Evolutionary conservation across 257 asterid species (phyloP), one percentile per base, ranked within the genome.

Genomic region (Petunia axillaris): DNA sequence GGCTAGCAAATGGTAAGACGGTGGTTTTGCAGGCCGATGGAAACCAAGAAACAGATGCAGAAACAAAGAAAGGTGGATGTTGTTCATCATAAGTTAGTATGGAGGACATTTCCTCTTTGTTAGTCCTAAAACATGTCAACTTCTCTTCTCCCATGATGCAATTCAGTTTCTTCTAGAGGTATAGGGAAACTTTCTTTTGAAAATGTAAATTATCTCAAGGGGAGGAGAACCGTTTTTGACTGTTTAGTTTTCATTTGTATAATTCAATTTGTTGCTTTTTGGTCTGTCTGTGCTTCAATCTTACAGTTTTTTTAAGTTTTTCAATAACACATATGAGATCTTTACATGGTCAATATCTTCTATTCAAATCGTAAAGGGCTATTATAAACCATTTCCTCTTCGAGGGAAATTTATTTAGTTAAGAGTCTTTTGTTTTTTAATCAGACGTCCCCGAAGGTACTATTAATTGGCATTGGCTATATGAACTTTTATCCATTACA

Each of bases 1-100:
- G 81, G 6, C 64, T 82, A 58, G 82, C 64, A 6, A 77, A 82
- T 65, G 85, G 85, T 36, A 77, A 82, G 46, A n/a, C 81, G 0
- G 75, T 82, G 15, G 85, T 82, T 76, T 54, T 82, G 63, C 78
- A 64, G 78, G 73, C 81, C 43, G 81, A 63, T 44, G 85, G 63
- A 41, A 65, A 66, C 8, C 43, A 64, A 65, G 77, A 82, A 64
- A 75, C 78, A 62, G 81, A 41, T 54, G 64, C 43, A 43, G 71
- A 82, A 35, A 64, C 70, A 10, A 78, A 67, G 35, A 82, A 77
- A 10, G 60, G 81, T 55, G 62, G 82, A 52, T 82, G 85, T 78
- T 82, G 81, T 73, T 80, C 81, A 3, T 78, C 59, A 5, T 66
- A 39, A 52, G 15, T 15, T 52, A 52, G 0, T 10, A 52, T 52